Conservation (phyloP, 1,284 basidiomycete genomes). For the Lentinula novae-zelandiae region DNA sequence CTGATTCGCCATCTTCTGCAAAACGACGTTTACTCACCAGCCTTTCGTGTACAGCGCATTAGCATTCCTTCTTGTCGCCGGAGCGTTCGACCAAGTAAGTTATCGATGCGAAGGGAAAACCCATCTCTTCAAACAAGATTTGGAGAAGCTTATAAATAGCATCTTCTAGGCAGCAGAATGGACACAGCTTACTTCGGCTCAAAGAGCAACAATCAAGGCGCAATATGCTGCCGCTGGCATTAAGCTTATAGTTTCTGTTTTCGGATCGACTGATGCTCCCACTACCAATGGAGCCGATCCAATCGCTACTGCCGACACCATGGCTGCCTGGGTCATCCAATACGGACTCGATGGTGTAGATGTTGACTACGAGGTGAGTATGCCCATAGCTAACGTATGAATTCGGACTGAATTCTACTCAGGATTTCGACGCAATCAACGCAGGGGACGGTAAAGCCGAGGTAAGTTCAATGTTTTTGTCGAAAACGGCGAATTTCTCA, state of each 20-base stretch:
- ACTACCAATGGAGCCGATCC: conserved; percentile 43
- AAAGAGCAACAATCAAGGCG: conserved; percentile 40
- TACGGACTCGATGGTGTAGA: conserved; percentile 52
- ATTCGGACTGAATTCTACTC: background rate
- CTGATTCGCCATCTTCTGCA: background rate
- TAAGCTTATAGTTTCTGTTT: conserved; percentile 52
- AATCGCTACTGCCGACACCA: conserved; percentile 40
- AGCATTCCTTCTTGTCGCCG: conserved; percentile 45
- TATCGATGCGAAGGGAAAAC: too few relatives aligned
- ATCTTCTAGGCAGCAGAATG: conserved; percentile 30
- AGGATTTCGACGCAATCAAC: conserved; percentile 46
- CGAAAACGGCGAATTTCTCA: background rate
- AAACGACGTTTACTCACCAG: background rate
- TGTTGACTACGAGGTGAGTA: conserved; percentile 46
- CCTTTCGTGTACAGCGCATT: conserved; percentile 31
- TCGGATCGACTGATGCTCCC: conserved; percentile 52
- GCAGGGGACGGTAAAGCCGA: conserved; percentile 34
- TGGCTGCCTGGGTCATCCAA: conserved; percentile 48
- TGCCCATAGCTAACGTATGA: background rate
- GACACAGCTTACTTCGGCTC: conserved; percentile 34
- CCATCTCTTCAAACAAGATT: background rate
- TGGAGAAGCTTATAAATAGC: background rate
- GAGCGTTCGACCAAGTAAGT: conserved; percentile 47
- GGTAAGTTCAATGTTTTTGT: conserved; percentile 1
- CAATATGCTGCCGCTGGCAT: conserved; percentile 56